Percentiles rank a stretch among this genome's conserved stretches.
Conservation (phyloP, 805 yeast species). For the Diddensiella transvaalensis region DNA sequence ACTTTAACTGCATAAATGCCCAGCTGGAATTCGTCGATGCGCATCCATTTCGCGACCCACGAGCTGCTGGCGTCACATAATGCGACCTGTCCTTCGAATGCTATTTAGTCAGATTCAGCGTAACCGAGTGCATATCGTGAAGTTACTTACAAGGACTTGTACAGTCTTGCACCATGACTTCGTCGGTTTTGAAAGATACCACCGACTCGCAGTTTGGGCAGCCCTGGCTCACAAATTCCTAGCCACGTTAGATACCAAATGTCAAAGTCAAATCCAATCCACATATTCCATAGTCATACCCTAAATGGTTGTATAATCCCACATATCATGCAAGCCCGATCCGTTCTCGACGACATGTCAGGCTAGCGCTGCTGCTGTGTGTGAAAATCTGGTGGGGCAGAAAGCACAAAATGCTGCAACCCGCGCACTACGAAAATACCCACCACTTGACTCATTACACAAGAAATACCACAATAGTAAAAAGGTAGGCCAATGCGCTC, state of each 20-base stretch:
- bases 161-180: constrained; percentile 79
- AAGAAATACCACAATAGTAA: background rate
- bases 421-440: no score
- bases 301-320: constrained; percentile 82
- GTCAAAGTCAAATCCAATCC: background rate
- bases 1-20: constrained; percentile 92
- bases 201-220: constrained; percentile 96
- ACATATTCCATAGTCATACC: constrained; percentile 37
- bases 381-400: constrained; percentile 1
- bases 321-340: constrained; percentile 96
- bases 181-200: constrained; percentile 74
- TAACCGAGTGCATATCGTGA: no score
- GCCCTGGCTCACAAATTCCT: constrained; percentile 74
- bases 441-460: constrained; percentile 2
- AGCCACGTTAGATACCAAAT: constrained; percentile 4
- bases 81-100: constrained; percentile 93
- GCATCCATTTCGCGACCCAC: constrained; percentile 93
- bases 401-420: no score
- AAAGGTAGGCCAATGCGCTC: constrained; percentile 33
- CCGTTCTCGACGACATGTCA: constrained; percentile 51
- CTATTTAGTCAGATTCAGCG: no score
- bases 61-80: constrained; percentile 78
- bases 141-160: constrained; percentile 67
- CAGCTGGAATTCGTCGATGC: constrained; percentile 82
- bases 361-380: background rate